Evolutionary conservation across 73 alveolate genomes (phyloP), one percentile per base, ranked within the genome.

Genomic region (Strombidium stylifer): DNA sequence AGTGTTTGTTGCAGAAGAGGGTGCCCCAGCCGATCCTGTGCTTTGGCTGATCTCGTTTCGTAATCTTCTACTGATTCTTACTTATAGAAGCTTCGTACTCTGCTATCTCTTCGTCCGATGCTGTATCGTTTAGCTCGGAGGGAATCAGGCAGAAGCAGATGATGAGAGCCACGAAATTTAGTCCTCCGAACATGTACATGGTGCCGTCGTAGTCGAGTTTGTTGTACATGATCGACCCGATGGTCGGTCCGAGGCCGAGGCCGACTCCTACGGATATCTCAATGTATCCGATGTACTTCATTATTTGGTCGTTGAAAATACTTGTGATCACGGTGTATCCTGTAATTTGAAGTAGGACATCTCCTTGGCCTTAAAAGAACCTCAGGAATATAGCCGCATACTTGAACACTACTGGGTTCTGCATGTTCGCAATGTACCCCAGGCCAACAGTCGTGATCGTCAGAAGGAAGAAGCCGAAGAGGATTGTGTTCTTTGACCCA

Each of bases 191-290:
- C 25, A 55, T 18, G 19, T 42, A 20, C 45, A 82, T 64, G 10
- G 82, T 72, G 57, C 64, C 46, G n/a, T 35, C 42, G 37, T 80
- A 80, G 3, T 77, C 84, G 2, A 58, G 57, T 15, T 39, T 20
- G 11, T 44, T 26, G 34, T 73, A 82, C 0, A 82, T 12, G 0
- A 30, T 40, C 11, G 85, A 83, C 32, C 93, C 93, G 10, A 82
- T 12, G 12, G 65, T 56, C 7, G 93, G 93, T 2, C 93, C 93
- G 4, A 65, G 35, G 57, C 73, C 64, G 8, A 82, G 66, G 0
- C 93, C 93, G 2, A 80, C 67, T 1, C 87, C 93, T 15, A 61
- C 32, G 10, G 53, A 46, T 20, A 87, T 76, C 30, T 82, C 93
- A 25, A 70, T 64, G 50, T 46, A 24, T 14, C 93, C 84, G 28